These are phyloP conservation scores for Podospora pseudopauciseta DNA, from an alignment of 495 filamentous ascomycete species.

Conservation along the genomic window DNA sequence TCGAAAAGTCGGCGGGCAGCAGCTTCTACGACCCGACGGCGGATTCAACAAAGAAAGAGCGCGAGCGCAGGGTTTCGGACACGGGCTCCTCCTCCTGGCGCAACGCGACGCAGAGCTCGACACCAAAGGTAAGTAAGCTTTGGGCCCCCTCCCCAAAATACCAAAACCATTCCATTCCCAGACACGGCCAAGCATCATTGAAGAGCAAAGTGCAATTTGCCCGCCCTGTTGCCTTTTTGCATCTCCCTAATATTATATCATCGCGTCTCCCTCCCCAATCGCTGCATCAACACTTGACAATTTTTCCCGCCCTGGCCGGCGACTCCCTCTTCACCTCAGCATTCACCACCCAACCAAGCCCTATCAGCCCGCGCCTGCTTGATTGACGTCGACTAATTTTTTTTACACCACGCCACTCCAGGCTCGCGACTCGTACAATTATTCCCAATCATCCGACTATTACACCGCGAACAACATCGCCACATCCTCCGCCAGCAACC, in stretches of 20 bases:
- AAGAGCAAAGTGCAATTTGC: not conserved
- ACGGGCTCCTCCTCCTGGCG: constrained; percentile 36
- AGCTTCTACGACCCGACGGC: constrained; percentile 57
- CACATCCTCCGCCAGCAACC: constrained; percentile 6
- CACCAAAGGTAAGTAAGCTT: constrained; percentile 40
- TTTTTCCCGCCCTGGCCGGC: not conserved
- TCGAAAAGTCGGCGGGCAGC: constrained; percentile 32
- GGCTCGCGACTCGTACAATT: constrained; percentile 50
- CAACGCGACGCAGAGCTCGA: constrained; percentile 32
- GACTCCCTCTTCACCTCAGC: not conserved
- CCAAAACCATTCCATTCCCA: constrained; percentile 9
- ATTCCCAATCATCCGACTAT: constrained; percentile 45
- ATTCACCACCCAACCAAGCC: constrained; percentile 11
- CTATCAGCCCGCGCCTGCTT: constrained; percentile 7
- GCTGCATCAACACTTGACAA: not conserved
- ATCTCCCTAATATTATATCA: not conserved
- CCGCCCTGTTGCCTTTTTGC: not conserved
- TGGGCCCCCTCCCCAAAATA: constrained; percentile 14
- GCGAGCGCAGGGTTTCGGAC: constrained; percentile 41
- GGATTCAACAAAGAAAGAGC: constrained; percentile 35
- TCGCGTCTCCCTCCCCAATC: constrained; percentile 1
- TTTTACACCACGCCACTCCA: constrained; percentile 32
- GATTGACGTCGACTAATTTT: constrained; percentile 24
- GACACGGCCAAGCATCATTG: not conserved
- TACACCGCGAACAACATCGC: constrained; percentile 60